phyloP scores from a whole-genome alignment of 2,329 filamentous ascomycete genomes.

The Pezicula radicicola region DNA sequence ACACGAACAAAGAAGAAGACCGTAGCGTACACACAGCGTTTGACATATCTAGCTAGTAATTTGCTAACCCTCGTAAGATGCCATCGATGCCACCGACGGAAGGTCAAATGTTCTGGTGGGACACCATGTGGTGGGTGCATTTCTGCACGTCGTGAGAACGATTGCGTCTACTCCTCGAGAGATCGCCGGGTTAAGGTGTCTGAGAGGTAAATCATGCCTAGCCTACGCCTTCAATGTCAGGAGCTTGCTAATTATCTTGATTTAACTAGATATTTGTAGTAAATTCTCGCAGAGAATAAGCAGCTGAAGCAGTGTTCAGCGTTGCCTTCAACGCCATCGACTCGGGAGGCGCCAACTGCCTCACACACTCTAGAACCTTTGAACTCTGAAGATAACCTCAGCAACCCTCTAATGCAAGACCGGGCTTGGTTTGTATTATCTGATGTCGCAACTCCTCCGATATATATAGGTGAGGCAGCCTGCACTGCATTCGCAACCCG shows the following conservation, averaged over 20 bases:
- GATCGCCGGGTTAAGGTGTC: background rate
- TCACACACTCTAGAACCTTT: background rate
- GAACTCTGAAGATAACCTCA: background rate
- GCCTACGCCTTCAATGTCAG: background rate
- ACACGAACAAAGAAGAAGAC: background rate
- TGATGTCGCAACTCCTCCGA: constrained; percentile 28
- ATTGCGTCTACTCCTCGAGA: background rate
- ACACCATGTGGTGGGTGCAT: constrained; percentile 29
- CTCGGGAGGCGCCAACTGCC: background rate
- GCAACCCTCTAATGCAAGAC: constrained; percentile 32
- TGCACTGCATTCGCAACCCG: constrained; percentile 34
- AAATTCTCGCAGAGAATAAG: constrained; percentile 2
- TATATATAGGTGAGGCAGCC: constrained; percentile 33
- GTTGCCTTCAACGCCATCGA: constrained; percentile 14
- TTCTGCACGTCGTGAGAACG: constrained; percentile 7
- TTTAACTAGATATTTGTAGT: constrained; percentile 8
- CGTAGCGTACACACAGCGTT: background rate
- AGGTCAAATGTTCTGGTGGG: constrained; percentile 32
- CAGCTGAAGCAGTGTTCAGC: constrained; percentile 9
- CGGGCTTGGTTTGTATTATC: constrained; percentile 33
- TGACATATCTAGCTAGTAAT: background rate
- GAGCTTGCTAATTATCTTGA: background rate
- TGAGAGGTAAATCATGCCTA: background rate
- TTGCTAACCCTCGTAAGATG: background rate
- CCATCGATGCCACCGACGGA: constrained; percentile 15